Base-by-base conservation (phyloP, 352 stramenopile species). In the Blastocystis sp. region DNA sequence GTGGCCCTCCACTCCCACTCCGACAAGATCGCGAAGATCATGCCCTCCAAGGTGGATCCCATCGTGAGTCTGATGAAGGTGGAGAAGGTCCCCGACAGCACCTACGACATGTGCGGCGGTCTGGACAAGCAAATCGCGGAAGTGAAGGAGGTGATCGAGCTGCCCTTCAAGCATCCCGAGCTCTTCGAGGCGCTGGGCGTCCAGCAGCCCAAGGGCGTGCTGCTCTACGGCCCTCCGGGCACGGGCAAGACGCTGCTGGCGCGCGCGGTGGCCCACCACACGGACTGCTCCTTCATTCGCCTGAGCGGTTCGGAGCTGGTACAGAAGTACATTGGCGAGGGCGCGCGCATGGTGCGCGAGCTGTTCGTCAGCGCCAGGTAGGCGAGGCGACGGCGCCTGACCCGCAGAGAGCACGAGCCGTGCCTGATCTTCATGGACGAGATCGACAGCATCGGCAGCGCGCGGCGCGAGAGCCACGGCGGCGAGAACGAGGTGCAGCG, bases 371-470 rank as follows among this genome's bases (percentile, higher is more conserved):
- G 98, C 96, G 97, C 97, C 42, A 90, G 94, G 57, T 93, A 95
- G 89, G 92, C 91, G 2, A 38, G 9, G 0, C 9, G 1, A 28
- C 0, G 7, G 9, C 19, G 14, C 59, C 10, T 80, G 40, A 81
- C n/a, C 14, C 28, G 21, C 78, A 93, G 93, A 74, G 94, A 97
- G 89, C 93, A 93, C n/a, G 95, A 96, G n/a, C 97, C 97, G 38
- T 98, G 94, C 42, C 98, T 99, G 90, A 99, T 99, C 88, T 99
- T 99, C 89, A 99, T 99, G 97, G 97, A 99, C 90, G 97, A 99
- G 92, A 98, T 99, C 90, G 97, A 99, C 91, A 98, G 95, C 65
- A 99, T 99, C 89, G 97, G 97, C 76, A 95, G 93, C 62, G 95
- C 94, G 34, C 92, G 94, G 62, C 94, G 96, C 89, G 95, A 97